Percentiles rank a stretch among this genome's conserved stretches.
Conservation (phyloP, 352 stramenopile genomes). For the Pythium guiyangense region DNA sequence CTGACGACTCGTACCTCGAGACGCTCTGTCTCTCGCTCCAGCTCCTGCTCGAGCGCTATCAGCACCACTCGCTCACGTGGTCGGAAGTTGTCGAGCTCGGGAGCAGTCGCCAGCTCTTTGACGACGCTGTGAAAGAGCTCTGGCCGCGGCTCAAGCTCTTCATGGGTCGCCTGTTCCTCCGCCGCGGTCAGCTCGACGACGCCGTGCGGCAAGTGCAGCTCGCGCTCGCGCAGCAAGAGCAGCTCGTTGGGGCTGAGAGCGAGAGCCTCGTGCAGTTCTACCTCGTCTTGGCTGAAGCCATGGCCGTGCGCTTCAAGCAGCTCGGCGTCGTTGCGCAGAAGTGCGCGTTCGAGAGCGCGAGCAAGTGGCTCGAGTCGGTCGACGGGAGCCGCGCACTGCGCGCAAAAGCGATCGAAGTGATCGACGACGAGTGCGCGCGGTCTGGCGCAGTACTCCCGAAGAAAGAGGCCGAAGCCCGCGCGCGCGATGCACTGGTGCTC, state of each 20-base stretch:
- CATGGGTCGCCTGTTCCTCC: conserved; percentile 44
- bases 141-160: conserved; percentile 42
- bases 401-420: conserved; percentile 34
- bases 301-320: conserved; percentile 53
- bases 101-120: conserved; percentile 4
- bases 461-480: conserved; percentile 45
- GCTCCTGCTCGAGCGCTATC: conserved; percentile 6
- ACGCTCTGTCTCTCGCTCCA: conserved; percentile 21
- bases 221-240: conserved; percentile 42
- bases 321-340: conserved; percentile 39
- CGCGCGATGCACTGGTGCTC: conserved; percentile 29
- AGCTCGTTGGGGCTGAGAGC: conserved; percentile 19
- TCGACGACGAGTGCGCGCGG: conserved; percentile 18
- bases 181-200: conserved; percentile 54
- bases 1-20: conserved; percentile 19
- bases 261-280: conserved; percentile 44
- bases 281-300: conserved; percentile 44
- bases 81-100: conserved; percentile 27
- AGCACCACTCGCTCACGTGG: conserved; percentile 23
- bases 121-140: conserved; percentile 23
- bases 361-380: conserved; percentile 43
- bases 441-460: conserved; percentile 28
- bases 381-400: conserved; percentile 44
- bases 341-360: conserved; percentile 29
- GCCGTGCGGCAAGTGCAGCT: conserved; percentile 37